Evolutionary conservation across 2,329 filamentous ascomycete genomes (phyloP).

Genomic region (Apiospora pterosperma): DNA sequence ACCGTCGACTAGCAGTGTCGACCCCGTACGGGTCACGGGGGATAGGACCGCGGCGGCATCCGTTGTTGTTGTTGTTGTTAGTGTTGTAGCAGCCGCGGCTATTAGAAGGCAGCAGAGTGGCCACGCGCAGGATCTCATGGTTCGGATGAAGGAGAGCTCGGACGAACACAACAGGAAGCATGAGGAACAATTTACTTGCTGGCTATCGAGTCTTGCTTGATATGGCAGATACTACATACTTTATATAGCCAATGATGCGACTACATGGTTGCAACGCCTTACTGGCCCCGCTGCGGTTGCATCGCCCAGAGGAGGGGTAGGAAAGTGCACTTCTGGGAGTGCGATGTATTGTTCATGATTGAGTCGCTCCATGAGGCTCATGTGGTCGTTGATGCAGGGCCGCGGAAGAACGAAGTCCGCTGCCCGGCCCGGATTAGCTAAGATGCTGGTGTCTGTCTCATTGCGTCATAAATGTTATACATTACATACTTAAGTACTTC

Average conservation of each 20-base stretch:
- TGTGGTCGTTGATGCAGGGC: background rate
- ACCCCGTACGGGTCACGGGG: conserved; percentile 33
- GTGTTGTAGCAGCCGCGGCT: background rate
- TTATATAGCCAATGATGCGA: background rate
- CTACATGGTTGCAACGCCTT: background rate
- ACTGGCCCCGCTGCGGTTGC: background rate
- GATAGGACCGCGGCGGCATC: conserved; percentile 13
- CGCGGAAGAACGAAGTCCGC: background rate
- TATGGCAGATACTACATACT: background rate
- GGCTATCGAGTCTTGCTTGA: background rate
- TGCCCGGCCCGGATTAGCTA: background rate
- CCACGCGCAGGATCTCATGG: background rate
- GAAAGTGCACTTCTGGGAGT: background rate
- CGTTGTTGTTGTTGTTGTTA: background rate
- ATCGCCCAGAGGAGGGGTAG: background rate
- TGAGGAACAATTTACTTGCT: background rate
- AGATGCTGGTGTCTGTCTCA: background rate
- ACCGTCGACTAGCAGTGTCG: conserved; percentile 31
- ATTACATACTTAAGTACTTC: too few relatives aligned
- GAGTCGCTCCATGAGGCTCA: background rate
- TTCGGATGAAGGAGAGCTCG: background rate
- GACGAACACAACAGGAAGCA: background rate
- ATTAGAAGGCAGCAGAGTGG: background rate
- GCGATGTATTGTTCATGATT: background rate
- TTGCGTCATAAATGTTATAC: background rate